Base-by-base conservation (phyloP, 2,329 filamentous ascomycete genomes). In the Xylariaceae sp. region DNA sequence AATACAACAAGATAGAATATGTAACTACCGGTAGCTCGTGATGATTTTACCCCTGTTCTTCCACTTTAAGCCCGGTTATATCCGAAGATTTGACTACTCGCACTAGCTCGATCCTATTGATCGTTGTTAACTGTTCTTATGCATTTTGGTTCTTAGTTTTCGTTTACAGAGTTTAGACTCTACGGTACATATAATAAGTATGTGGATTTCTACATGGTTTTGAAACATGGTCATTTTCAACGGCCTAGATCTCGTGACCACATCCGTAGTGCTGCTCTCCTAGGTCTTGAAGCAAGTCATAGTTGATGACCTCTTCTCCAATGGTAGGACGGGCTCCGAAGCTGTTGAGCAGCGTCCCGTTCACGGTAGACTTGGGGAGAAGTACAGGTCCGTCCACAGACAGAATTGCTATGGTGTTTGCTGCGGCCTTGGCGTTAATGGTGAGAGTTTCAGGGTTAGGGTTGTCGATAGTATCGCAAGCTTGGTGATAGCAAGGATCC, bases 401-500 rank as follows among this genome's bases (percentile, higher is more conserved):
- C 16, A 56, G 21, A 6, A 56, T 52, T 16, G 53, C 47, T 16
- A 56, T 56, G 9, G 53, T 31, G 24, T 56, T 56, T 3, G 53
- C 53, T 14, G 46, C 53, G 39, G 53, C 53, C 34, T 33, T 46
- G 28, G 53, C 47, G 26, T 56, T 56, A 24, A 52, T 46, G 11
- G 46, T 52, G 46, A 56, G 39, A 21, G 47, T 56, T 17, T 56
- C 46, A 9, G 39, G 28, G 36, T 46, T 46, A 0, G 53, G 53
- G 28, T 56, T 56, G 21, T 46, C 31, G 26, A 56, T 56, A 1
- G 53, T 56, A 23, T 56, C 53, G 33, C 53, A 56, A 9, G 53
- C 53, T 8, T 56, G 53, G 12, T 56, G 53, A 16, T 56, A 56
- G 19, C 53, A 56, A 3, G 53, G 53, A 19, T 56, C 53, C 12